Evolutionary conservation across 495 filamentous ascomycete species (phyloP), one percentile per base, ranked within the genome.

Genomic region (Trichoderma orchidacearum): DNA sequence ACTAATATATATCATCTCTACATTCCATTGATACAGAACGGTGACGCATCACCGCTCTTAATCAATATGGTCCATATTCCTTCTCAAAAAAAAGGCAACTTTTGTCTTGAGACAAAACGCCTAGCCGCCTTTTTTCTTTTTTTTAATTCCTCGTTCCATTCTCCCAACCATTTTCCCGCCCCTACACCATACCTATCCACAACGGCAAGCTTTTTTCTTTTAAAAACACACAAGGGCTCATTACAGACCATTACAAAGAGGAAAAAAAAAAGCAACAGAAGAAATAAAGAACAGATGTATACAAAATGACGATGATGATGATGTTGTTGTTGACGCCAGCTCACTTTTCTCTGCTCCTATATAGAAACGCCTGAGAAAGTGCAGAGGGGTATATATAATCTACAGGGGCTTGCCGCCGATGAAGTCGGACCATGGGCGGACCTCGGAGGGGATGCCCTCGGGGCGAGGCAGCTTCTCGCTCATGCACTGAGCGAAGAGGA

Each of bases 401-500:
- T 86, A 96, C 80, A 95, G 75, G 54, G 85, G 84, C 78, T 93
- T 94, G 62, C 87, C 85, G 56, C 91, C 90, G 69, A 91, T 84
- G 68, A 96, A 98, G 56, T 96, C 84, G 62, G 87, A 91, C 93
- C 93, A 98, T 65, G 83, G 82, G 69, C 85, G 82, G 62, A 98
- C 94, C 71, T 98, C 93, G 55, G 79, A 74, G 36, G 93, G 93
- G 53, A 96, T 86, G 45, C 80, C 89, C 74, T 80, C 87, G 65
- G 75, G 78, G 59, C 85, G 80, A 52, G 93, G 93, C 31, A 97
- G 78, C 75, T 96, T 98, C 76, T 87, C 87, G 72, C 75, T 89
- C 88, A 98, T 92, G 75, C 93, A 96, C 68, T 87, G 85, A 55
- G 93, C 90, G 66, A 96, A 97, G 62, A 98, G 85, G 51, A 90